These are phyloP conservation scores for Juglanconis oblonga DNA, from an alignment of 2,329 filamentous ascomycete genomes.

Conservation along the genomic window DNA sequence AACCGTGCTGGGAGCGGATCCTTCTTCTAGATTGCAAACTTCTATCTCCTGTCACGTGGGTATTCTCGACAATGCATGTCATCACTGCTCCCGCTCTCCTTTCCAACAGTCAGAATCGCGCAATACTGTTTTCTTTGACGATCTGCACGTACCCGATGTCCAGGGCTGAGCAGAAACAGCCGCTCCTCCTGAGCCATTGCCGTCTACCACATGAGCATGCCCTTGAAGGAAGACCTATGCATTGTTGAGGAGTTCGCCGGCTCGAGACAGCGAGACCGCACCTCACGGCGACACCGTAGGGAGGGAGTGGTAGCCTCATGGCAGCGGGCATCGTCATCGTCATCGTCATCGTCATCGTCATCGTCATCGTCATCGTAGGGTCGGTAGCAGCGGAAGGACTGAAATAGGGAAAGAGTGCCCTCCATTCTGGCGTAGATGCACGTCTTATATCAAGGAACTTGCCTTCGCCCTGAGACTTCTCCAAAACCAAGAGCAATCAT, in stretches of 20 bases:
- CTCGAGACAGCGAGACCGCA: background rate
- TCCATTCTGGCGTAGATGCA: too few species aligned
- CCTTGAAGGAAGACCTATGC: background rate
- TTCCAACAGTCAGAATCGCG: too few species aligned
- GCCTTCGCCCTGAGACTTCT: background rate
- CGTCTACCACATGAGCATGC: background rate
- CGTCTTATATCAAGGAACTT: background rate
- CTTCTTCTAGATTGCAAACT: too few species aligned
- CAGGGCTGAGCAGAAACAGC: background rate
- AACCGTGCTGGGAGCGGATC: too few species aligned
- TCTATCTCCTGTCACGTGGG: too few species aligned
- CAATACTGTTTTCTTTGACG: background rate
- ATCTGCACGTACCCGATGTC: background rate
- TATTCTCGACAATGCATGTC: too few species aligned
- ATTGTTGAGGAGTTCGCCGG: background rate
- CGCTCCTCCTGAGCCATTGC: background rate
- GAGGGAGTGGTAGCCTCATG: too few species aligned
- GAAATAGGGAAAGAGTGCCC: background rate
- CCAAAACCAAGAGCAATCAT: background rate
- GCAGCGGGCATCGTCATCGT: too few species aligned
- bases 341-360: background rate
- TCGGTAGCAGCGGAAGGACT: background rate
- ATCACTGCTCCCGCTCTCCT: too few species aligned
- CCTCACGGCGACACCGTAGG: background rate
- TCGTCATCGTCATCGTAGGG: background rate